Percentiles rank a stretch among this genome's conserved stretches.
phyloP scores from a whole-genome alignment of 371 early-diverging fungal genomes.

The Apophysomyces variabilis region DNA sequence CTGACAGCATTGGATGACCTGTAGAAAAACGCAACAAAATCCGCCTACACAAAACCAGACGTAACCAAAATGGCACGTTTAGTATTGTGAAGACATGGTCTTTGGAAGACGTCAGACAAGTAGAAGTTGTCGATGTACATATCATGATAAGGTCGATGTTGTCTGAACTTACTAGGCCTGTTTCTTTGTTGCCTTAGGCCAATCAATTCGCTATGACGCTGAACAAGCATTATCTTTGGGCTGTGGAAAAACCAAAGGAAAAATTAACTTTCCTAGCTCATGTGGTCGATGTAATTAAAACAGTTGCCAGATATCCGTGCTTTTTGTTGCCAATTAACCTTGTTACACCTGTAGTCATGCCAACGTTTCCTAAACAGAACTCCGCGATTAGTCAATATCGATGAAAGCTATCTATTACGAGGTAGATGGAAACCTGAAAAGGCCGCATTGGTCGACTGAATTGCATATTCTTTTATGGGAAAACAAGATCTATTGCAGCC shows the following conservation, averaged over 20 bases:
- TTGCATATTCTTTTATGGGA: not conserved
- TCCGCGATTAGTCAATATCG: slow-evolving; percentile 52
- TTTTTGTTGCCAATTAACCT: not conserved
- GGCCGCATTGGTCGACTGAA: slow-evolving; percentile 14
- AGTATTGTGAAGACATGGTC: slow-evolving; percentile 63
- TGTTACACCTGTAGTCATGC: slow-evolving; percentile 29
- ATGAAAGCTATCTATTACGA: slow-evolving; percentile 47
- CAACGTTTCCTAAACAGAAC: slow-evolving; percentile 41
- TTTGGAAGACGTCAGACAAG: slow-evolving; percentile 60
- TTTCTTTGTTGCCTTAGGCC: slow-evolving; percentile 26
- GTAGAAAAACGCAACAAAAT: slow-evolving; percentile 54
- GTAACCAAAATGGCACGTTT: slow-evolving; percentile 59
- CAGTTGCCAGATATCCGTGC: slow-evolving; percentile 4
- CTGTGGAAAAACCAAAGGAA: slow-evolving; percentile 50
- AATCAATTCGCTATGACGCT: slow-evolving; percentile 53
- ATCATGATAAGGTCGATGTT: not conserved
- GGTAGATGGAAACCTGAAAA: slow-evolving; percentile 28
- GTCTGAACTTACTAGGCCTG: not conserved
- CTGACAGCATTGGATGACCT: not conserved
- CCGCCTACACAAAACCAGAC: slow-evolving; percentile 60
- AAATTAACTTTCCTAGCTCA: slow-evolving; percentile 53
- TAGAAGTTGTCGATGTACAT: slow-evolving; percentile 62
- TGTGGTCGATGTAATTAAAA: slow-evolving; percentile 43
- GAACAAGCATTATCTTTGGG: slow-evolving; percentile 57
- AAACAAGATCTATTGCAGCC: not conserved